Evolutionary conservation across 768 basidiomycete species (phyloP), one percentile per base, ranked within the genome.

Genomic region (Psilocybe cubensis): DNA sequence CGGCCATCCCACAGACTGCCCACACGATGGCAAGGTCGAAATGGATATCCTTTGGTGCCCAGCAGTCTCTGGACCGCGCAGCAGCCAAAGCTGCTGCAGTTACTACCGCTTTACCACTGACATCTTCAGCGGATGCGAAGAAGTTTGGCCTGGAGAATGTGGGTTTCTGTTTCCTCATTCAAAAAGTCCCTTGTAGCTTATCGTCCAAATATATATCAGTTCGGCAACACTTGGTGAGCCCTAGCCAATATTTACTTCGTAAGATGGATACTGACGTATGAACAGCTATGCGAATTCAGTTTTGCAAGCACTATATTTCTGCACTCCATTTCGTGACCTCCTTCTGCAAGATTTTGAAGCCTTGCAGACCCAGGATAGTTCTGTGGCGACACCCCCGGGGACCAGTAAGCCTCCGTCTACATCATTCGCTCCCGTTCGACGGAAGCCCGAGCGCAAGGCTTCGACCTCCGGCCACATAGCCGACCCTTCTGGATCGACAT

Each of bases 71-170:
- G 44, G 68, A 68, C 56, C 69, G 65, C 43, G 67, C 62, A 20
- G 57, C 64, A 28, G 70, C 70, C 62, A 38, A 55, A 41, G 59
- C 67, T 40, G 57, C 59, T 28, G 58, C 63, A 21, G 54, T 61
- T 43, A 49, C 63, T 35, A 57, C 65, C 42, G 69, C 76, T 52
- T 62, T 72, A 33, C 74, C 77, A 35, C 64, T 70, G 46, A 65
- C 76, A 59, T 76, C 79, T 46, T 77, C 84, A 14, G 85, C 91
- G 56, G 90, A 92, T 73, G 84, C 83, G 57, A 94, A 94, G 80
- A 89, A 86, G 69, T 96, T 96, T 79, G 96, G 96, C n/a, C 79
- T 97, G 52, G 96, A 97, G 80, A 98, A 98, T 72, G 94, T 96
- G 72, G 68, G 94, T 84, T 18, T 20, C 43, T 47, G 24, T n/a